These are phyloP conservation scores for Aureobasidium sp. DNA, from an alignment of 2,329 filamentous ascomycete species.

Conservation along the genomic window DNA sequence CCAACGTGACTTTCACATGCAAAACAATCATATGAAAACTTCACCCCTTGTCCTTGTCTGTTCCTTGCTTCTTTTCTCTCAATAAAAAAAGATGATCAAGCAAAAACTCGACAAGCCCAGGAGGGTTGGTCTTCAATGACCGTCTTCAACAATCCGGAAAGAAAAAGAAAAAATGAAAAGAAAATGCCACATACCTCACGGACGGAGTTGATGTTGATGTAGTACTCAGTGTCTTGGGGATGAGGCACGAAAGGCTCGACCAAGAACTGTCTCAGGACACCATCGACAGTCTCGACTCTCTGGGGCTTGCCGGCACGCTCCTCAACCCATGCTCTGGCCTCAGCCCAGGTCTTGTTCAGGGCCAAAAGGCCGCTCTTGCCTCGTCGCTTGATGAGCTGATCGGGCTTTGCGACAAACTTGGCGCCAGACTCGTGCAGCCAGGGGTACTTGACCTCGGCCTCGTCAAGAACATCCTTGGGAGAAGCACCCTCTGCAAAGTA, in stretches of 20 bases:
- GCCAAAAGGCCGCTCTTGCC: slow-evolving; percentile 96
- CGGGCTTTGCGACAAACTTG: slow-evolving; percentile 98
- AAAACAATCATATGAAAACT: slow-evolving; percentile 11
- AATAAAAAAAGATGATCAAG: slow-evolving; percentile 13
- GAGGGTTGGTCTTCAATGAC: not conserved
- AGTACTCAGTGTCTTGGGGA: slow-evolving; percentile 93
- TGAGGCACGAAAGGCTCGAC: slow-evolving; percentile 98
- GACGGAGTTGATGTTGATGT: slow-evolving; percentile 99
- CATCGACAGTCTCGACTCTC: slow-evolving; percentile 85
- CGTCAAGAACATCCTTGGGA: slow-evolving; percentile 78
- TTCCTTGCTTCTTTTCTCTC: slow-evolving; percentile 11
- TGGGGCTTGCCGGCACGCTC: slow-evolving; percentile 86
- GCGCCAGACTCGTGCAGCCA: slow-evolving; percentile 79
- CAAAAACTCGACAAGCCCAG: slow-evolving; percentile 11
- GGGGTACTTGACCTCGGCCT: slow-evolving; percentile 93
- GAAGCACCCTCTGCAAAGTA: slow-evolving; percentile 86
- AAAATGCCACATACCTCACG: slow-evolving; percentile 74
- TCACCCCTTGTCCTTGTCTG: not conserved
- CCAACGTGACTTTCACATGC: slow-evolving; percentile 16
- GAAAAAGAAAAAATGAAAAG: slow-evolving; percentile 18
- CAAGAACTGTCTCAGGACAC: slow-evolving; percentile 87
- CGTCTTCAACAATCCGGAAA: not conserved
- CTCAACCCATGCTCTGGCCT: slow-evolving; percentile 90
- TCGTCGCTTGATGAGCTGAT: slow-evolving; percentile 99
- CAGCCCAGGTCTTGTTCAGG: slow-evolving; percentile 94